Conservation (phyloP, 306 rosid species). For the Prunus mira region DNA sequence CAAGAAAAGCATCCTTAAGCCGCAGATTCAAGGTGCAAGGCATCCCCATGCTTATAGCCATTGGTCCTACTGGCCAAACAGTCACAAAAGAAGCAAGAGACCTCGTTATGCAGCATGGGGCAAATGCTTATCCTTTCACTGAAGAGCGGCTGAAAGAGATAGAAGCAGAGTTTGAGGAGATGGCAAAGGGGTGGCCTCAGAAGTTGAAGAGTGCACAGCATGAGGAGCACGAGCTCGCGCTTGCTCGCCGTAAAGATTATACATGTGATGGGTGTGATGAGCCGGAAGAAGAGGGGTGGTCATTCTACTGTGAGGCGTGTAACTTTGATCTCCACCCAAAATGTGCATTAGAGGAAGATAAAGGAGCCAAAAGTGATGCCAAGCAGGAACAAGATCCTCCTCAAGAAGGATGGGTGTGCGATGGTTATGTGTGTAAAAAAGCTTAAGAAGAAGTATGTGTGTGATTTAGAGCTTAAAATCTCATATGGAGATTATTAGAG, state of each 20-base stretch:
- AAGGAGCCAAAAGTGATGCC: constrained; percentile 28
- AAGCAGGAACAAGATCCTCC: constrained; percentile 18
- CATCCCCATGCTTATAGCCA: constrained; percentile 62
- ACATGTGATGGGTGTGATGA: constrained; percentile 40
- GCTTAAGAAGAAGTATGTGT: constrained; percentile 21
- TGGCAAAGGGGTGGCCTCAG: constrained; percentile 68
- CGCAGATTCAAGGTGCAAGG: constrained; percentile 56
- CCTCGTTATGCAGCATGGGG: constrained; percentile 44
- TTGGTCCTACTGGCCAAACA: constrained; percentile 64
- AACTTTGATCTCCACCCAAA: constrained; percentile 65
- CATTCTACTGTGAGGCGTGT: constrained; percentile 58
- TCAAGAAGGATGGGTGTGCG: constrained; percentile 53
- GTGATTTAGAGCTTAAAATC: not conserved
- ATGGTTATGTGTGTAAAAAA: constrained; percentile 51
- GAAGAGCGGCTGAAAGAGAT: constrained; percentile 45
- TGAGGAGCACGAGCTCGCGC: constrained; percentile 50
- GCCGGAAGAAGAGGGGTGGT: constrained; percentile 41
- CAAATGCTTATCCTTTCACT: constrained; percentile 72
- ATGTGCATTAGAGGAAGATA: constrained; percentile 43
- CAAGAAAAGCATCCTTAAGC: constrained; percentile 52
- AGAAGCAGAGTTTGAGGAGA: constrained; percentile 43
- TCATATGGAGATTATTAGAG: not conserved
- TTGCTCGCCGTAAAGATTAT: constrained; percentile 28
- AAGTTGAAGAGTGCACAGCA: constrained; percentile 42
- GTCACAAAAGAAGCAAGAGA: constrained; percentile 51